Evolutionary conservation across 2,329 filamentous ascomycete genomes (phyloP).

Genomic region (Ramichloridium luteum): DNA sequence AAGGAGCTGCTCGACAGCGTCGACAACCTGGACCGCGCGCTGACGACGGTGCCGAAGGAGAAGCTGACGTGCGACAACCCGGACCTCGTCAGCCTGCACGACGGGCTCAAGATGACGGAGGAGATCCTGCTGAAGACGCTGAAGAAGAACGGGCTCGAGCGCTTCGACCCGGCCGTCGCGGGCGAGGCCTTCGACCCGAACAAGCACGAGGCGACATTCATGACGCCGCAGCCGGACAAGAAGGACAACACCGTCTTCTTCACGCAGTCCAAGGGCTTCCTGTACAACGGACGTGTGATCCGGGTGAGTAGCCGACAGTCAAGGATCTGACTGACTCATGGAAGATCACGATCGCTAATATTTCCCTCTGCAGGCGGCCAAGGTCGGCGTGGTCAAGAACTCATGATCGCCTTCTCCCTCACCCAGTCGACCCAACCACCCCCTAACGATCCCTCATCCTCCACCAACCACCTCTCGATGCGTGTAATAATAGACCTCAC

Average conservation of each 20-base stretch:
- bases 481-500: too few species aligned
- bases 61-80: conserved; percentile 54
- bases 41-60: conserved; percentile 63
- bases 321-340: too few species aligned
- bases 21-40: conserved; percentile 92
- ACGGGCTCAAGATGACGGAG: conserved; percentile 93
- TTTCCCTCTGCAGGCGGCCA: conserved; percentile 50
- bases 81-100: conserved; percentile 69
- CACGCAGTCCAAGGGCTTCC: conserved; percentile 92
- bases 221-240: conserved; percentile 75
- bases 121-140: conserved; percentile 74
- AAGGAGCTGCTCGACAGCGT: conserved; percentile 89
- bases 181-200: conserved; percentile 91
- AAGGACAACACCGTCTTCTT: conserved; percentile 83
- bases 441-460: too few species aligned
- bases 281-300: conserved; percentile 78
- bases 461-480: too few species aligned
- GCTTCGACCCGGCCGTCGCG: conserved; percentile 60
- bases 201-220: conserved; percentile 91
- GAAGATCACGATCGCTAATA: conserved; percentile 13
- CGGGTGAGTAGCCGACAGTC: conserved; percentile 48
- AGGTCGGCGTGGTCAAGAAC: conserved; percentile 95
- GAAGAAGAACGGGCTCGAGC: conserved; percentile 85
- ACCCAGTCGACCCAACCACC: too few species aligned
- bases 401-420: too few species aligned